Evolutionary conservation across 2,329 filamentous ascomycete genomes (phyloP).

Genomic region (Leptodontidium sp.): DNA sequence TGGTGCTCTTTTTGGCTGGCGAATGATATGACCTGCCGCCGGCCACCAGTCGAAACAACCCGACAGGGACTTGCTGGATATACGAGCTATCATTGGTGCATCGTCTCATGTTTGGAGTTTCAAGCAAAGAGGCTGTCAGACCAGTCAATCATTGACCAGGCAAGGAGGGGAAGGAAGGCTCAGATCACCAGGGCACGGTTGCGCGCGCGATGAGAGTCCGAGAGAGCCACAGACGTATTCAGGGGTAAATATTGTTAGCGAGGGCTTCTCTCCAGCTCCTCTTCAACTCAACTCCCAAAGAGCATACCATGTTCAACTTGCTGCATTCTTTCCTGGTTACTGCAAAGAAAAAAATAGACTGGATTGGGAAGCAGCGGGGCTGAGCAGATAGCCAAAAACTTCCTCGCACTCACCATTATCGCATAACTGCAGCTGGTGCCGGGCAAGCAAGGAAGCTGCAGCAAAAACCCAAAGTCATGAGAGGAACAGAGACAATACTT

Average conservation of each 20-base stretch:
- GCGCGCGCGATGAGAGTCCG: slow-evolving; percentile 14
- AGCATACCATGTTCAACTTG: neutral
- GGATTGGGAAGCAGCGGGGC: neutral
- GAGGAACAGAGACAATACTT: neutral
- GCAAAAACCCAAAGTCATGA: neutral
- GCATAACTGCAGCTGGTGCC: neutral
- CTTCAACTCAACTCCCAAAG: neutral
- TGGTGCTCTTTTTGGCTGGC: neutral
- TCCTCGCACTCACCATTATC: neutral
- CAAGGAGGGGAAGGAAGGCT: neutral
- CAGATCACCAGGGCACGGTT: slow-evolving; percentile 14
- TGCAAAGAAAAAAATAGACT: neutral
- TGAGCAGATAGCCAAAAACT: neutral
- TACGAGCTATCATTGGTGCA: slow-evolving; percentile 29
- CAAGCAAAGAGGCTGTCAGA: slow-evolving; percentile 23
- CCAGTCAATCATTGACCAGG: slow-evolving; percentile 11
- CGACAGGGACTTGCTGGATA: neutral
- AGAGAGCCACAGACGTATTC: neutral
- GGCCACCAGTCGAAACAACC: slow-evolving; percentile 27
- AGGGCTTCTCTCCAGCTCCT: neutral
- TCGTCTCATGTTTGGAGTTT: slow-evolving; percentile 35
- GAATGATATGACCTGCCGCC: slow-evolving; percentile 24
- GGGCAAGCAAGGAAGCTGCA: neutral
- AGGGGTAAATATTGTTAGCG: neutral
- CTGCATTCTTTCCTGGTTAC: neutral